These are phyloP conservation scores for Phallus indusiatus DNA, from an alignment of 768 basidiomycete species.

Conservation along the genomic window DNA sequence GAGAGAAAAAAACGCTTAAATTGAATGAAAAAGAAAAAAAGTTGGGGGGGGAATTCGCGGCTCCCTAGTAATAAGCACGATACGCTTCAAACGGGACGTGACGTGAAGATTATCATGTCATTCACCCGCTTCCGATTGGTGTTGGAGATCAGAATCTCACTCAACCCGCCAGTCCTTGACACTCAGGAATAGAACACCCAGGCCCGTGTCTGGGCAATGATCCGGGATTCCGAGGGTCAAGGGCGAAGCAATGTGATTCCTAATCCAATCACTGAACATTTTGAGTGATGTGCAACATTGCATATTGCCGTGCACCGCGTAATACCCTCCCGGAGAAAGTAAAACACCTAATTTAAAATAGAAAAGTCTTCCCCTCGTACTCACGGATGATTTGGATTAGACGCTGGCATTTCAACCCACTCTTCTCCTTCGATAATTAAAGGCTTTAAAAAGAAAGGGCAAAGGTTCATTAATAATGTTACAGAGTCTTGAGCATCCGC, in stretches of 20 bases:
- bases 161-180: too few relatives aligned
- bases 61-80: neutral
- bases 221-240: too few relatives aligned
- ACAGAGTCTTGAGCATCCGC: constrained; percentile 74
- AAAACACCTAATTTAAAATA: neutral
- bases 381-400: constrained; percentile 10
- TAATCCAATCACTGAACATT: neutral
- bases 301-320: too few relatives aligned
- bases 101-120: constrained; percentile 10
- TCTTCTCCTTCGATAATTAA: constrained; percentile 51
- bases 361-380: neutral
- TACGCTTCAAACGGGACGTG: neutral
- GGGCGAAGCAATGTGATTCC: neutral
- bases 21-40: constrained; percentile 26
- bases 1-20: neutral
- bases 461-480: constrained; percentile 52
- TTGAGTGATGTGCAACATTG: neutral
- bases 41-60: constrained; percentile 38
- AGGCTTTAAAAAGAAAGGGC: constrained; percentile 71
- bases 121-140: constrained; percentile 23
- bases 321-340: neutral
- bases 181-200: neutral
- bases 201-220: too few relatives aligned
- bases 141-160: too few relatives aligned
- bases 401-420: constrained; percentile 40